These are phyloP conservation scores for Blastocystis sp. DNA, from an alignment of 352 stramenopile species.

Conservation along the genomic window DNA sequence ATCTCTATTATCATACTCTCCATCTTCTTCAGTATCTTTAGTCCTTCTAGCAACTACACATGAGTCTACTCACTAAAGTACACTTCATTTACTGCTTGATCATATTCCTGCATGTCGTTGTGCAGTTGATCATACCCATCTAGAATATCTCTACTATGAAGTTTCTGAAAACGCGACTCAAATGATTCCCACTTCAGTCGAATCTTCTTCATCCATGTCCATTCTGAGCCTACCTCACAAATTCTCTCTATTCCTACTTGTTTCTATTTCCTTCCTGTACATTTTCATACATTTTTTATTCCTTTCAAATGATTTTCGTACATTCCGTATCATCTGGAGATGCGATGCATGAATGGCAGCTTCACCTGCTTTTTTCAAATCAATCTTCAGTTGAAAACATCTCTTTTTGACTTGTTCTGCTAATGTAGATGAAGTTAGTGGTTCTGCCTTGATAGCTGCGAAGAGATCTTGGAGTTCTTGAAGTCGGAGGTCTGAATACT, in stretches of 20 bases:
- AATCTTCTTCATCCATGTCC: background rate
- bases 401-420: background rate
- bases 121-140: too few relatives aligned
- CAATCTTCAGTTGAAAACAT: background rate
- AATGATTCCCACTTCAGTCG: background rate
- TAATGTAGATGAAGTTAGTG: too few relatives aligned
- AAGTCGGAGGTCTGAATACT: too few relatives aligned
- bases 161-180: background rate
- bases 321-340: background rate
- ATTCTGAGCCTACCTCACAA: background rate
- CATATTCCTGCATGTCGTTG: background rate
- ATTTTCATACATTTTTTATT: too few relatives aligned
- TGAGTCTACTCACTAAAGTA: background rate
- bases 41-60: background rate
- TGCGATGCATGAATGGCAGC: background rate
- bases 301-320: background rate
- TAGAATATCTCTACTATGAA: background rate
- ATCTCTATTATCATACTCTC: background rate
- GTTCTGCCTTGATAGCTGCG: too few relatives aligned
- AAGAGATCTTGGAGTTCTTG: too few relatives aligned
- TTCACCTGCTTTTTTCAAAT: background rate
- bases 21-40: background rate
- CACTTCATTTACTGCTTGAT: background rate
- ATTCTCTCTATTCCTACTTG: background rate
- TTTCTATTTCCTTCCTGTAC: background rate